Base-by-base conservation (phyloP, 441 rosid genomes). In the Eruca vesicaria region DNA sequence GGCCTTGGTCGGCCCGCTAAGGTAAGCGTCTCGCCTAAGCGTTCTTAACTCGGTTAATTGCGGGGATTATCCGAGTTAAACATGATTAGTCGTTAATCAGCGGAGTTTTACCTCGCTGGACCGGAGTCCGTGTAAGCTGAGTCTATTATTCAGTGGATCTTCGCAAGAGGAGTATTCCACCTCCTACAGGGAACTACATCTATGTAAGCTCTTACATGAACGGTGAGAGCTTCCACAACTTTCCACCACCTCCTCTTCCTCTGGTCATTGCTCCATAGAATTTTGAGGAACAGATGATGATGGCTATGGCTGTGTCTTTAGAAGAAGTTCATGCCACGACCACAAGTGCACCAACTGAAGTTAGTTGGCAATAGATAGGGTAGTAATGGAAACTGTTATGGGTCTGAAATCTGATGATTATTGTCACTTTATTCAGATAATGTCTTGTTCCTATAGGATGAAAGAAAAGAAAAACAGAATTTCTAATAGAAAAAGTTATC, bases 241-340 rank as follows among this genome's bases (percentile, higher is more conserved):
- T 80, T 67, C 73, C 45, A 48, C 72, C 67, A 28, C 79, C 68
- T 61, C 81, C 81, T 56, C 80, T n/a, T n/a, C n/a, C 89, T 7
- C 78, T 73, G 20, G 82, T 89, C 11, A 81, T 91, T 15, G 69
- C 88, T 67, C 94, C 96, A 2, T 96, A 88, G 82, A 93, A 83
- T 83, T 95, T 81, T 60, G 96, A 91, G 82, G 99, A 95, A 69
- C 97, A 95, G 81, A 91, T 93, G 95, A 93, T 93, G 97, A 75
- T 93, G 69, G 95, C 98, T 32, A 88, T 90, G 97, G 93, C 99
- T 32, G 91, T 90, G 48, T 87, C 98, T 83, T 84, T 91, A 21
- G 96, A 95, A 9, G 98, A 95, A 77, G 93, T 90, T 67, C 85
- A 86, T 80, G 81, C 88, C 10, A 31, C 88, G 8, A 21, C 87